Evolutionary conservation across 1,139 yeast species (phyloP).

Genomic region (Geotrichum aggregatum): DNA sequence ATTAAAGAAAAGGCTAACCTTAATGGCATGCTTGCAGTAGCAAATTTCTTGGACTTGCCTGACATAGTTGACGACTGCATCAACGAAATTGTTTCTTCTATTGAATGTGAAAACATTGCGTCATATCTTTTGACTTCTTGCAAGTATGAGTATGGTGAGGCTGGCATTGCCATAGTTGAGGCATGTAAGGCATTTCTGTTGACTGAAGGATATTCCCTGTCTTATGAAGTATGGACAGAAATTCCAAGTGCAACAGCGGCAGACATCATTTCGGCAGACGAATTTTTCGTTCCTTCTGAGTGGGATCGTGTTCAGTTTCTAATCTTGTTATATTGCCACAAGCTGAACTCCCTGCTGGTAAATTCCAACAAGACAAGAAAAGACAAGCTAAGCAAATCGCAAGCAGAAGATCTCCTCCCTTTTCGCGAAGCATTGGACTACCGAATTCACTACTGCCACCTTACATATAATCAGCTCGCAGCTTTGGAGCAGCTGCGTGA

Average conservation of each 20-base stretch:
- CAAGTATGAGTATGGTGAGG: constrained; percentile 44
- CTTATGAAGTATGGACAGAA: constrained; percentile 44
- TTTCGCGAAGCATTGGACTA: constrained; percentile 38
- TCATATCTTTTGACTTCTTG: constrained; percentile 43
- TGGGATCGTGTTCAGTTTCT: constrained; percentile 50
- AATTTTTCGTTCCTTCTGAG: constrained; percentile 50
- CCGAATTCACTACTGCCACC: constrained; percentile 46
- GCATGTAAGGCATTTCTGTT: constrained; percentile 46
- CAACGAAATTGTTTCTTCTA: constrained; percentile 37
- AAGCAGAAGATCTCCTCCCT: constrained; percentile 18
- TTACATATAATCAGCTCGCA: constrained; percentile 46
- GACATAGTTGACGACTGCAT: constrained; percentile 46
- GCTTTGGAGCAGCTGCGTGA: constrained; percentile 42
- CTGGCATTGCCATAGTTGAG: constrained; percentile 44
- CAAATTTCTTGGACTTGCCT: constrained; percentile 46
- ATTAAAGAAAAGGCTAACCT: constrained; percentile 38
- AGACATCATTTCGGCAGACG: constrained; percentile 46
- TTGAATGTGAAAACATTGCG: constrained; percentile 40
- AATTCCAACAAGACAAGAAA: background rate
- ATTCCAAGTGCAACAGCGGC: constrained; percentile 44
- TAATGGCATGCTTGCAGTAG: constrained; percentile 46
- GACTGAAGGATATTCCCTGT: constrained; percentile 47
- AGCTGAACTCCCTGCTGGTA: background rate
- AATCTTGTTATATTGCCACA: constrained; percentile 24
- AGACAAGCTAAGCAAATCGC: background rate